These are phyloP conservation scores for Sherardia arvensis DNA, from an alignment of 257 asterid genomes.

Conservation along the genomic window DNA sequence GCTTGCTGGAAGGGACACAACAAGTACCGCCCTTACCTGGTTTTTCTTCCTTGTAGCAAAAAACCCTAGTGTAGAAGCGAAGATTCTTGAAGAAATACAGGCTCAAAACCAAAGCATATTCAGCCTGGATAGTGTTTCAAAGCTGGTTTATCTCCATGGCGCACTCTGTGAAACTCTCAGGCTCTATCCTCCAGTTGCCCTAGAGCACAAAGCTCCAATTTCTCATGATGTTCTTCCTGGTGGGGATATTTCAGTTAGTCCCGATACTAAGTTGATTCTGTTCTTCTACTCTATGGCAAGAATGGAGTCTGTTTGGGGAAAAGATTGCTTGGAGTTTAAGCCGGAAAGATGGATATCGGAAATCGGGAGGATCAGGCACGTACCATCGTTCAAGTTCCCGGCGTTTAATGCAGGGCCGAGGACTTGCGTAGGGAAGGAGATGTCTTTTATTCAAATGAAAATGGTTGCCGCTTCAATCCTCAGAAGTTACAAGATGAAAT, in stretches of 20 bases:
- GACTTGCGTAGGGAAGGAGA: slow-evolving; percentile 20
- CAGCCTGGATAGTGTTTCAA: neutral
- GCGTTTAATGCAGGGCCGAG: slow-evolving; percentile 24
- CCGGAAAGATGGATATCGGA: slow-evolving; percentile 21
- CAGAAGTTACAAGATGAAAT: neutral
- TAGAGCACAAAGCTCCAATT: neutral
- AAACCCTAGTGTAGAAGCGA: slow-evolving; percentile 7
- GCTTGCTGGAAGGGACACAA: slow-evolving; percentile 47
- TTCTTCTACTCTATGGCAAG: slow-evolving; percentile 18
- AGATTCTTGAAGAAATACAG: slow-evolving; percentile 2
- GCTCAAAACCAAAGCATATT: neutral
- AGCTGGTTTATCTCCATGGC: slow-evolving; percentile 10
- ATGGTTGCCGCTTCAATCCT: slow-evolving; percentile 10
- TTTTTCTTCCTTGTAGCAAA: slow-evolving; percentile 32
- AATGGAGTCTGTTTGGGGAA: slow-evolving; percentile 18
- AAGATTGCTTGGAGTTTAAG: slow-evolving; percentile 14
- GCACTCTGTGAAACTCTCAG: slow-evolving; percentile 11
- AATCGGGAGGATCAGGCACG: slow-evolving; percentile 1
- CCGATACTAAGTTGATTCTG: neutral
- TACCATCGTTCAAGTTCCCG: neutral
- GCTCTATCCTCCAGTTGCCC: slow-evolving; percentile 5
- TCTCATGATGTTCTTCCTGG: slow-evolving; percentile 7
- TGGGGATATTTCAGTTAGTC: neutral
- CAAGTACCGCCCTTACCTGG: slow-evolving; percentile 40
- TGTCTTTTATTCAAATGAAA: slow-evolving; percentile 18